Base-by-base conservation (phyloP, 768 basidiomycete genomes). In the Panaeolus papilionaceus region DNA sequence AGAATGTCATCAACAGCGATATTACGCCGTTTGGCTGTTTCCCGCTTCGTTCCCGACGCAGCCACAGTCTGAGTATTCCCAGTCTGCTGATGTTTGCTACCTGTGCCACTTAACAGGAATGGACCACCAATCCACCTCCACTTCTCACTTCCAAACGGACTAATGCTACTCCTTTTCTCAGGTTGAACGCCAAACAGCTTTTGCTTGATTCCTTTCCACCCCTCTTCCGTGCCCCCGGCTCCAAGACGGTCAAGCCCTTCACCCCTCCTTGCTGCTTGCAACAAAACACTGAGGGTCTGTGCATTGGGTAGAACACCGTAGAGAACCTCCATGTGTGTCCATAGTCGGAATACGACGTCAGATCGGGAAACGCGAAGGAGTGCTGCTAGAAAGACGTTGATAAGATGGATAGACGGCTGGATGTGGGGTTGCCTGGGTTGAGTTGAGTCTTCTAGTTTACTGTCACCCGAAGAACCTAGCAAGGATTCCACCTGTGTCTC, bases 301-400 rank as follows among this genome's bases (percentile, higher is more conserved):
- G 82, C 75, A 58, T 91, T 85, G 0, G 89, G 90, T 3, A 79
- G 75, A 0, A 89, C 79, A 4, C 80, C 82, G 74, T 91, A 95
- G 3, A 94, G 75, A 0, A 76, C 71, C 3, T 79, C 79, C 77
- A 93, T 86, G 28, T 87, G 77, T n/a, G 90, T 88, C 90, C 92
- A 95, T 1, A 94, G 72, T 49, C 78, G 78, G 74, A 92, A 89
- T 3, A 90, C 83, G 7, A 84, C 78, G 70, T 92, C 91, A 0
- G 90, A 90, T 3, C 91, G 85, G 38, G 82, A 78, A 20, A 82
- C 81, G 23, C 81, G 81, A 28, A 81, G 80, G 47, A 94, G 80
- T 0, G 84, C 68, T 39, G 70, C 73, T 64, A 80, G 68, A 42
- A 89, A 83, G 40, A 44, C 33, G 1, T 70, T 23, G 38, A 64